Percentiles rank a stretch among this genome's conserved stretches.
These are phyloP conservation scores for Vigna trinervia DNA, from an alignment of 306 rosid genomes.

Conservation along the genomic window DNA sequence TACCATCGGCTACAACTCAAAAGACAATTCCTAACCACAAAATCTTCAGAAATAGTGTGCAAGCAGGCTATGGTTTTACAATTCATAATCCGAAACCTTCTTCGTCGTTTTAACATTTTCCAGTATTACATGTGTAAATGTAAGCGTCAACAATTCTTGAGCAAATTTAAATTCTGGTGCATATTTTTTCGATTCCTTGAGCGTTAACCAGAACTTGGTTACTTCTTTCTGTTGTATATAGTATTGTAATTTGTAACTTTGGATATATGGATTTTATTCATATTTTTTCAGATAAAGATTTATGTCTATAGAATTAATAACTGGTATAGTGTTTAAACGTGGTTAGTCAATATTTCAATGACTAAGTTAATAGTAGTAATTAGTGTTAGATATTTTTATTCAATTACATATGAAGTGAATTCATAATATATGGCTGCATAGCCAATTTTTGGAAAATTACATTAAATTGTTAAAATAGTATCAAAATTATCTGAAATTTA, in stretches of 20 bases:
- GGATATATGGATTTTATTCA: background rate
- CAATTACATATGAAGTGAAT: too few relatives aligned
- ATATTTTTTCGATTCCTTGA: constrained; percentile 24
- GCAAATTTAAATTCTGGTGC: constrained; percentile 24
- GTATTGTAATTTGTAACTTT: constrained; percentile 14
- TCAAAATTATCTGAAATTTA: too few relatives aligned
- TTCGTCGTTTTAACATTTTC: background rate
- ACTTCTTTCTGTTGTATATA: constrained; percentile 1
- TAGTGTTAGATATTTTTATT: too few relatives aligned
- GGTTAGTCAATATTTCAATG: too few relatives aligned
- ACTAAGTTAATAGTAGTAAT: too few relatives aligned
- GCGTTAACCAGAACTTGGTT: background rate
- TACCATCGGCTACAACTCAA: background rate
- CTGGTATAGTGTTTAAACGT: too few relatives aligned
- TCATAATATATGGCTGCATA: too few relatives aligned
- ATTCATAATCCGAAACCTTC: constrained; percentile 23
- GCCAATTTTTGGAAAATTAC: too few relatives aligned
- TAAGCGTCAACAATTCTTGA: background rate
- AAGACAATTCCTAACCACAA: background rate
- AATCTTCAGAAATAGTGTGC: constrained; percentile 11
- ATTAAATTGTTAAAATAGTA: too few relatives aligned
- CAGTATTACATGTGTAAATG: background rate
- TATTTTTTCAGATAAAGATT: constrained; percentile 14
- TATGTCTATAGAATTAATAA: too few relatives aligned
- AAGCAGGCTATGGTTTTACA: background rate